Conservation (phyloP, 345 rosid species). For the Moringa oleifera region DNA sequence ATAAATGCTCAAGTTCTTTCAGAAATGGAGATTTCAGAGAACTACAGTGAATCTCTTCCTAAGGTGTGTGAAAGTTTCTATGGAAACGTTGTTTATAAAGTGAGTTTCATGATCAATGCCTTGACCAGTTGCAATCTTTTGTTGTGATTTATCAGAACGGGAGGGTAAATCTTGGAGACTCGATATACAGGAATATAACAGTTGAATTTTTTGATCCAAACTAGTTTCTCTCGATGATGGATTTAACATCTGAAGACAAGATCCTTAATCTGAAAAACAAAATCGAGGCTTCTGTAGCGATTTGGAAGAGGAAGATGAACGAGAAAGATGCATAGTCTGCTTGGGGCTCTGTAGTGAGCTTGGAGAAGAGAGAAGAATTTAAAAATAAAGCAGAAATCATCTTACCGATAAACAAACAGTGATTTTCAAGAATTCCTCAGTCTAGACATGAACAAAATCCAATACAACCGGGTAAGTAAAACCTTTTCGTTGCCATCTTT, state of each 20-base stretch:
- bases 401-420: slow-evolving; percentile 63
- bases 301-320: slow-evolving; percentile 85
- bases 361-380: slow-evolving; percentile 82
- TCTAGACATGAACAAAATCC: slow-evolving; percentile 87
- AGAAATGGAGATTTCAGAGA: slow-evolving; percentile 87
- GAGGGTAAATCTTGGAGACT: too few relatives aligned
- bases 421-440: slow-evolving; percentile 74
- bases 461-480: slow-evolving; percentile 45
- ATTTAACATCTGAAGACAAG: slow-evolving; percentile 73
- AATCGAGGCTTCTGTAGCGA: slow-evolving; percentile 84
- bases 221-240: slow-evolving; percentile 61
- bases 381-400: slow-evolving; percentile 92
- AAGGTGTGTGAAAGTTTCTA: slow-evolving; percentile 37
- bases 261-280: slow-evolving; percentile 77
- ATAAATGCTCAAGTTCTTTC: slow-evolving; percentile 81
- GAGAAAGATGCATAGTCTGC: slow-evolving; percentile 69
- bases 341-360: slow-evolving; percentile 81
- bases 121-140: slow-evolving; percentile 9
- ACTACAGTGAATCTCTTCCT: slow-evolving; percentile 80
- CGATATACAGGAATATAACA: too few relatives aligned
- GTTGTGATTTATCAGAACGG: too few relatives aligned
- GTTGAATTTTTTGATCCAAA: slow-evolving; percentile 76
- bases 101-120: background rate
- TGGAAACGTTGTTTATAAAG: background rate
- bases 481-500: too few relatives aligned